A percentile compares a stretch with the other conserved stretches of the same genome.
Evolutionary conservation across 768 basidiomycete species (phyloP).

Genomic region (Hericium coralloides): DNA sequence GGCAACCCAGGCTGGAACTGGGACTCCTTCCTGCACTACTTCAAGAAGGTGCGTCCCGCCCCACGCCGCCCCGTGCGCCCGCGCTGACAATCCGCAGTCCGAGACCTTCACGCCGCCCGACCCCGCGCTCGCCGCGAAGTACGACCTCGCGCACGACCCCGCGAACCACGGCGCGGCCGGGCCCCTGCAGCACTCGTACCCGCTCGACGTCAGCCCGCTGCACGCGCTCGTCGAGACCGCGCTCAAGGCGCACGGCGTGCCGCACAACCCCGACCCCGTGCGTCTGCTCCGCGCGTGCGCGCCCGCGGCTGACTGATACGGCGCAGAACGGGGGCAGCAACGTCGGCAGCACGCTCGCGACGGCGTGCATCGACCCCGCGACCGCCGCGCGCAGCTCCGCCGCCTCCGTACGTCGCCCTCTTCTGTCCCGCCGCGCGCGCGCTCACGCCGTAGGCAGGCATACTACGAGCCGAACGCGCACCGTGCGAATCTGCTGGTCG

Average conservation of each 20-base stretch:
- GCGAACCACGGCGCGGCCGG: background rate
- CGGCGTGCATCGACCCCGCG: background rate
- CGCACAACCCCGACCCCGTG: background rate
- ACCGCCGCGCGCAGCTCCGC: background rate
- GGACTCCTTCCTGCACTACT: background rate
- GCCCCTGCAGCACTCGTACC: background rate
- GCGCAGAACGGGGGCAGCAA: background rate
- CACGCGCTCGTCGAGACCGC: background rate
- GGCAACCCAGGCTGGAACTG: background rate
- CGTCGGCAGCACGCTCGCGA: background rate
- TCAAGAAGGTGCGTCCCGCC: background rate
- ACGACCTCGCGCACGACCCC: background rate
- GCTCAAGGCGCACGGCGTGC: background rate
- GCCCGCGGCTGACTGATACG: background rate
- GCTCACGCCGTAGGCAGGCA: background rate
- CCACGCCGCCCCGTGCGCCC: background rate
- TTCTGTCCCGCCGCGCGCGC: background rate
- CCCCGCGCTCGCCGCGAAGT: background rate
- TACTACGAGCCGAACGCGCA: background rate
- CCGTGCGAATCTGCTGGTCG: background rate
- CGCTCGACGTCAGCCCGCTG: background rate
- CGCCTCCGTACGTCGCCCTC: background rate
- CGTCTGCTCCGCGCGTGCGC: background rate
- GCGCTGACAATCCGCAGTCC: background rate
- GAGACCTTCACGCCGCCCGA: background rate